Evolutionary conservation across 192 early-diverging fungal species (phyloP).

Genomic region (Spinellus fusiger): DNA sequence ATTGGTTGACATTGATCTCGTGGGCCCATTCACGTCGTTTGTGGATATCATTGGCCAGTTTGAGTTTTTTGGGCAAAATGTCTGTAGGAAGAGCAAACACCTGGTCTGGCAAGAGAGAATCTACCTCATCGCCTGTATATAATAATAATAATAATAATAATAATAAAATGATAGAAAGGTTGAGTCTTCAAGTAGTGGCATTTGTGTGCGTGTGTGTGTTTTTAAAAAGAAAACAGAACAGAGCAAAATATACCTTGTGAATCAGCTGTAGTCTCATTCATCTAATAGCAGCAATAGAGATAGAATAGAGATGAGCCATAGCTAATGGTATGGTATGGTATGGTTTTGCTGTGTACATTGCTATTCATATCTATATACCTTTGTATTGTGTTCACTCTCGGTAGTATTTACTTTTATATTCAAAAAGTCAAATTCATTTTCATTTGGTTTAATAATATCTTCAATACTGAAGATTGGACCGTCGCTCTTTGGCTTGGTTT

Average conservation of each 20-base stretch:
- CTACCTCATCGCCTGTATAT: constrained; percentile 14
- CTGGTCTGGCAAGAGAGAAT: constrained; percentile 27
- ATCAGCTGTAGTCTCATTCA: too few relatives aligned
- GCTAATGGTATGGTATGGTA: too few relatives aligned
- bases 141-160: not conserved
- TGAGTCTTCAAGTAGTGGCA: not conserved
- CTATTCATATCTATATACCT: not conserved
- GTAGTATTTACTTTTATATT: not conserved
- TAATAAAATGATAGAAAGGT: not conserved
- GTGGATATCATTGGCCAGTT: constrained; percentile 6
- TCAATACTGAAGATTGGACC: constrained; percentile 21
- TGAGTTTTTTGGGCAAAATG: constrained; percentile 4
- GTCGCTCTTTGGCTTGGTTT: not conserved
- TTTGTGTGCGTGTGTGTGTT: too few relatives aligned
- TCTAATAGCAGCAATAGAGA: too few relatives aligned
- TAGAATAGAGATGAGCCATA: too few relatives aligned
- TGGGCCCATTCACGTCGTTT: constrained; percentile 84
- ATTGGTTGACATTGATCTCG: constrained; percentile 78
- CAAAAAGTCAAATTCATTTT: constrained; percentile 17
- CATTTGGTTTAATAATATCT: constrained; percentile 24
- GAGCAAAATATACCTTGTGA: too few relatives aligned
- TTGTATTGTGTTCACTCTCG: not conserved
- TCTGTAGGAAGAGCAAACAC: not conserved
- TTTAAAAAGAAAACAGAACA: too few relatives aligned
- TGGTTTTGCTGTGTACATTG: not conserved